A percentile compares a stretch with the other conserved stretches of the same genome.
Evolutionary conservation across 208 protist species (phyloP).

Genomic region (Trypanosoma scelopori): DNA sequence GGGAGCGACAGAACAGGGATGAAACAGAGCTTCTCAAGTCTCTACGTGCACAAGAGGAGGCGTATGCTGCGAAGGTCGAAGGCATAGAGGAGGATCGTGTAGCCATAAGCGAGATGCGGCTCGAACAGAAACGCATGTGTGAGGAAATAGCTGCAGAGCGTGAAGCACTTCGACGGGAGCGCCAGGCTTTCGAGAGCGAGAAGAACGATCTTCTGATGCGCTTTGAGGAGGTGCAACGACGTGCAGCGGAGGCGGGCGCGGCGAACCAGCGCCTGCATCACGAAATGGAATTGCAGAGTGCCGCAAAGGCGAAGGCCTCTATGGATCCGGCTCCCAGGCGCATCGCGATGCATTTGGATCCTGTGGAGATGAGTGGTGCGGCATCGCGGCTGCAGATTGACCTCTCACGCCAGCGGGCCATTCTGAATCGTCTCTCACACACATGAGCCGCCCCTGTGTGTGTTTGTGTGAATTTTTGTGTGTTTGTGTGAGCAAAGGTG

Average conservation of each 20-base stretch:
- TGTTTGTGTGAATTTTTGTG: background rate
- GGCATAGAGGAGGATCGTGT: constrained; percentile 68
- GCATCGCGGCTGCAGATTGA: constrained; percentile 76
- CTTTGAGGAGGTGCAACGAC: constrained; percentile 63
- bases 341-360: constrained; percentile 11
- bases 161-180: constrained; percentile 64
- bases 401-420: constrained; percentile 75
- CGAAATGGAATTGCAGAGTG: constrained; percentile 45
- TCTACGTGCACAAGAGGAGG: constrained; percentile 74
- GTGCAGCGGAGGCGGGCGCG: constrained; percentile 64
- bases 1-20: constrained; percentile 78
- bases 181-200: constrained; percentile 77
- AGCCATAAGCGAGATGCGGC: constrained; percentile 49
- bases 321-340: background rate
- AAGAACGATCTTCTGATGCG: constrained; percentile 69
- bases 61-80: constrained; percentile 58
- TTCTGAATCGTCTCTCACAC: constrained; percentile 58
- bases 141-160: constrained; percentile 54
- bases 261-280: constrained; percentile 56
- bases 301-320: constrained; percentile 5
- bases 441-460: background rate
- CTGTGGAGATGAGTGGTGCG: constrained; percentile 8
- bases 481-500: too few species aligned
- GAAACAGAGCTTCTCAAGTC: constrained; percentile 73
- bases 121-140: constrained; percentile 54